phyloP scores from a whole-genome alignment of 2,329 filamentous ascomycete genomes.

The Ophiostoma sp. region DNA sequence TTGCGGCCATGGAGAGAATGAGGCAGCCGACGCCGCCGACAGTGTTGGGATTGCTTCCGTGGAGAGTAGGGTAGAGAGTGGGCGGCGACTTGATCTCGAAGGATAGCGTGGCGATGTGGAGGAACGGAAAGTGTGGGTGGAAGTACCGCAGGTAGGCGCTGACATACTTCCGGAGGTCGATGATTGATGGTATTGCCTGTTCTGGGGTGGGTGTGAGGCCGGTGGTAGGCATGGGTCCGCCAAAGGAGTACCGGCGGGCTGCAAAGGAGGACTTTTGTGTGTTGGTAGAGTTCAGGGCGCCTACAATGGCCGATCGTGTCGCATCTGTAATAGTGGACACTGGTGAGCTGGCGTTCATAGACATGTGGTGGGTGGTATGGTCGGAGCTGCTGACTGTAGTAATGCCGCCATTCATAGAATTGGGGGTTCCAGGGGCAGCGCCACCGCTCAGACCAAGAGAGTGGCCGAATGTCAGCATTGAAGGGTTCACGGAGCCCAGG shows the following conservation, averaged over 20 bases:
- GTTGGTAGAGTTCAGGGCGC: slow-evolving; percentile 44
- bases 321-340: slow-evolving; percentile 61
- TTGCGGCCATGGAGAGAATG: slow-evolving; percentile 80
- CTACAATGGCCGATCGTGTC: slow-evolving; percentile 57
- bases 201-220: slow-evolving; percentile 48
- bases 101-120: slow-evolving; percentile 84
- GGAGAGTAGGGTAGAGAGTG: slow-evolving; percentile 56
- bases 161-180: slow-evolving; percentile 85
- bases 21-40: slow-evolving; percentile 78
- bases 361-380: slow-evolving; percentile 44
- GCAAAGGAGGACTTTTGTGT: slow-evolving; percentile 51
- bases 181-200: slow-evolving; percentile 65
- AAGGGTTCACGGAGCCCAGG: slow-evolving; percentile 67
- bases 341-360: slow-evolving; percentile 43
- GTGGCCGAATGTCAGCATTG: slow-evolving; percentile 62
- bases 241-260: slow-evolving; percentile 60
- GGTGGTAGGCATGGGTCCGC: slow-evolving; percentile 47
- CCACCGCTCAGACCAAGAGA: slow-evolving; percentile 53
- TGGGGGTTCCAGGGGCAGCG: slow-evolving; percentile 64
- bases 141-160: slow-evolving; percentile 86
- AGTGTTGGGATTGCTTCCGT: slow-evolving; percentile 39
- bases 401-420: slow-evolving; percentile 60
- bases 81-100: slow-evolving; percentile 61
- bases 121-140: slow-evolving; percentile 89
- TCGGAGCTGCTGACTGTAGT: slow-evolving; percentile 22